These are phyloP conservation scores for Conringia planisiliqua DNA, from an alignment of 345 rosid genomes.

Conservation along the genomic window DNA sequence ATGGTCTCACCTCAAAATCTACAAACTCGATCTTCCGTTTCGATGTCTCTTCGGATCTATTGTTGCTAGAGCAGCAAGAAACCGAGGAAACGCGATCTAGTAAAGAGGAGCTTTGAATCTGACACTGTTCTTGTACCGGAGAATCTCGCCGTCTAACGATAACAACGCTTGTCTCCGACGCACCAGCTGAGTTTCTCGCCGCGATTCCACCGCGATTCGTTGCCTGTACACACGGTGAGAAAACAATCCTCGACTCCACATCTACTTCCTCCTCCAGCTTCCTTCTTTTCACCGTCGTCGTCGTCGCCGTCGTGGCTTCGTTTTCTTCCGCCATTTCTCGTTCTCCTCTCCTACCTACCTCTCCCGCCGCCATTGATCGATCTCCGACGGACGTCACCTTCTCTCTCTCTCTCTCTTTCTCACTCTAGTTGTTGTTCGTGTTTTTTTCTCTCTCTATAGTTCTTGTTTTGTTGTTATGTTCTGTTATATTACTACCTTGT, in stretches of 20 bases:
- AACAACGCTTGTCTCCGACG: slow-evolving; percentile 23
- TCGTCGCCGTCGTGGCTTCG: slow-evolving; percentile 5
- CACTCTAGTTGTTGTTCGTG: not conserved
- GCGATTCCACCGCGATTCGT: slow-evolving; percentile 6
- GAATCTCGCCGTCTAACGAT: slow-evolving; percentile 22
- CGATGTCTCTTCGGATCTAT: slow-evolving; percentile 18
- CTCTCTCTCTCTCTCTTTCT: not conserved
- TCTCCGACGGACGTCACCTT: slow-evolving; percentile 18
- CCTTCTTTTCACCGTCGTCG: slow-evolving; percentile 22
- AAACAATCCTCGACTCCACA: slow-evolving; percentile 22
- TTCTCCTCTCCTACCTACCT: slow-evolving; percentile 12
- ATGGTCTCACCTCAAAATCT: not conserved
- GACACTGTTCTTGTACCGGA: slow-evolving; percentile 10
- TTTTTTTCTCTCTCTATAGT: not conserved
- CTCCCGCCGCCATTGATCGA: slow-evolving; percentile 19
- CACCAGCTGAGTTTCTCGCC: slow-evolving; percentile 24
- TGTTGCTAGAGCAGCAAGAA: slow-evolving; percentile 20
- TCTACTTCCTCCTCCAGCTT: slow-evolving; percentile 18
- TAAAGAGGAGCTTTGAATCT: not conserved
- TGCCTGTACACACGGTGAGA: slow-evolving; percentile 24
- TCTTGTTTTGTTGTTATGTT: not conserved
- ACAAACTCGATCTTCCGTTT: slow-evolving; percentile 26
- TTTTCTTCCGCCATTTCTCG: slow-evolving; percentile 9
- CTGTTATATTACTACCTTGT: slow-evolving; percentile 10
- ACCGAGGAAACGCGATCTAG: not conserved